A percentile compares a stretch with the other conserved stretches of the same genome.
Evolutionary conservation across 2,329 filamentous ascomycete species (phyloP).

Genomic region (Stagonosporopsis vannaccii): DNA sequence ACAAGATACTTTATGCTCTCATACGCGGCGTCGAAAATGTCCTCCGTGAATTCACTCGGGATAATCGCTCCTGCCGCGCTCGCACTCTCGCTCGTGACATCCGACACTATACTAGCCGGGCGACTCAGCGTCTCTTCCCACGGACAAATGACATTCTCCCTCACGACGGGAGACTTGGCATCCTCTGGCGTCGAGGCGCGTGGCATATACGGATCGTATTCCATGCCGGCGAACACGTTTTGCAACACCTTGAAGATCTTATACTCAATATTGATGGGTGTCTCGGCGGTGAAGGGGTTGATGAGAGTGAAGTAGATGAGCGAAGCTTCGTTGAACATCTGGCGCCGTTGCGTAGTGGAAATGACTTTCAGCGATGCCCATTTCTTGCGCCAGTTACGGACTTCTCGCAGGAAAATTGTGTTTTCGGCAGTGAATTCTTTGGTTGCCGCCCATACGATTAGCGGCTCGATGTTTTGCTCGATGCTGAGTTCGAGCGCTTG

Average conservation of each 20-base stretch:
- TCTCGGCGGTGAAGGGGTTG: constrained; percentile 48
- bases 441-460: constrained; percentile 47
- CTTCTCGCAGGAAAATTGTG: constrained; percentile 49
- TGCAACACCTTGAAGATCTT: constrained; percentile 49
- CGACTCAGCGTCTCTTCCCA: constrained; percentile 47
- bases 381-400: constrained; percentile 48
- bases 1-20: constrained; percentile 50
- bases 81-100: constrained; percentile 35
- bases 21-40: constrained; percentile 45
- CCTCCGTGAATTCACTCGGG: constrained; percentile 45
- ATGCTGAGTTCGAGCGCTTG: constrained; percentile 47
- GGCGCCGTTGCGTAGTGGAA: constrained; percentile 42
- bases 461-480: constrained; percentile 44
- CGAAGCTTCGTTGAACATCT: constrained; percentile 49
- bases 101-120: constrained; percentile 43
- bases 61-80: constrained; percentile 38
- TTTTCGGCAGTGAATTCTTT: constrained; percentile 50
- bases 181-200: constrained; percentile 34
- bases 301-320: constrained; percentile 50
- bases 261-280: constrained; percentile 50
- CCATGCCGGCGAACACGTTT: constrained; percentile 38
- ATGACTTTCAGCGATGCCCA: constrained; percentile 38
- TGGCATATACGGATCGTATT: constrained; percentile 48
- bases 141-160: constrained; percentile 48
- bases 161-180: constrained; percentile 27